phyloP scores from a whole-genome alignment of 1,139 yeast species.

The Hansenula anomala region DNA sequence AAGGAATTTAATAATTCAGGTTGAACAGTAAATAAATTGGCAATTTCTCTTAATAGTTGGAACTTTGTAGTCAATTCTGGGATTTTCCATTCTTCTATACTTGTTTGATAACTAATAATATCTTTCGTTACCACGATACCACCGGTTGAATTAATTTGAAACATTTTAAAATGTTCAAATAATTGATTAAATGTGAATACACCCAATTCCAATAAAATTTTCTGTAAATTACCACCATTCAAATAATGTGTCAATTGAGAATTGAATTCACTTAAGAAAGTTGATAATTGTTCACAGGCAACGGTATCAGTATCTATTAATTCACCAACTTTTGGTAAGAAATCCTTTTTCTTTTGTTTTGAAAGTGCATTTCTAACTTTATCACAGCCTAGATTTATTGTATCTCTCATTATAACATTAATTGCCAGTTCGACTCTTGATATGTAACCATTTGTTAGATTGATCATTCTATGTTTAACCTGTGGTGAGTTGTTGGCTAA shows the following conservation, averaged over 20 bases:
- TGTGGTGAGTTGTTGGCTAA: conserved; percentile 60
- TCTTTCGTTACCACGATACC: conserved; percentile 85
- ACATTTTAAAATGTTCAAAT: conserved; percentile 71
- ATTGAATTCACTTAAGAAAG: conserved; percentile 44
- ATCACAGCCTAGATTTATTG: conserved; percentile 45
- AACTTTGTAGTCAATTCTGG: conserved; percentile 64
- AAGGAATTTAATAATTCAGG: conserved; percentile 70
- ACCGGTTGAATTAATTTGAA: conserved; percentile 74
- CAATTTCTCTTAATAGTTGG: conserved; percentile 73
- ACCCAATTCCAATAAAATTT: conserved; percentile 57
- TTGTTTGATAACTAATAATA: conserved; percentile 70
- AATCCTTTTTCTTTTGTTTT: conserved; percentile 64
- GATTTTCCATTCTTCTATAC: conserved; percentile 68
- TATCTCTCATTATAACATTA: conserved; percentile 58
- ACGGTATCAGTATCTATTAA: conserved; percentile 58
- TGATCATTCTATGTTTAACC: conserved; percentile 59
- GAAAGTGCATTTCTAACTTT: conserved; percentile 46
- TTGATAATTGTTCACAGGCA: conserved; percentile 61
- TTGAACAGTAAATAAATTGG: conserved; percentile 80
- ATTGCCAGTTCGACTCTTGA: conserved; percentile 65
- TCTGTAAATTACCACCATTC: conserved; percentile 48
- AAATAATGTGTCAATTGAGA: conserved; percentile 34
- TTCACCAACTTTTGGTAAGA: conserved; percentile 44
- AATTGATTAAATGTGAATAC: conserved; percentile 53
- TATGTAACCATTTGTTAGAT: conserved; percentile 62